Conservation (phyloP, 306 rosid genomes). For the Cucurbita moschata region DNA sequence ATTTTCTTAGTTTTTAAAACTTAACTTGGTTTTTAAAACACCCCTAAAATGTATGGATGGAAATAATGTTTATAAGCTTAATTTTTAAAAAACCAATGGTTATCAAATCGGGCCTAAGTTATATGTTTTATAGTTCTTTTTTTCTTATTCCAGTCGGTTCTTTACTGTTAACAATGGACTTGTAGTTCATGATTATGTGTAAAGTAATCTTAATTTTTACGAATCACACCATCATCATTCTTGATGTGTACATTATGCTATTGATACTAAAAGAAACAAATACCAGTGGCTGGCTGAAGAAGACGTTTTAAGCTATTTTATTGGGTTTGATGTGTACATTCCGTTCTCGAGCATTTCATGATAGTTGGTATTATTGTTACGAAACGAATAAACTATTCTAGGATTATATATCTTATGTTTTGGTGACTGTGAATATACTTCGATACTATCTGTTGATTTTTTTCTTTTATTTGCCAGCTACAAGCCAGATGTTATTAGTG, state of each 20-base stretch:
- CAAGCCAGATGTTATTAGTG: conserved; percentile 82
- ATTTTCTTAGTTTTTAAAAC: too few species aligned
- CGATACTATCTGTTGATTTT: not conserved
- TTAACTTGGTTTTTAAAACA: too few species aligned
- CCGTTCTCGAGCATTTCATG: not conserved
- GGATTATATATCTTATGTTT: not conserved
- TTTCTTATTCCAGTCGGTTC: not conserved
- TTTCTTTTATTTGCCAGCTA: conserved; percentile 30
- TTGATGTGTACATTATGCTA: not conserved
- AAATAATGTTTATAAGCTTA: too few species aligned
- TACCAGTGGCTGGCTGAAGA: not conserved
- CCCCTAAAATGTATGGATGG: too few species aligned
- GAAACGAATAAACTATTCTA: not conserved
- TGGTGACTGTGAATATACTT: not conserved
- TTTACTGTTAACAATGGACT: not conserved
- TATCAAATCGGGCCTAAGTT: not conserved
- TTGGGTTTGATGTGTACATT: not conserved
- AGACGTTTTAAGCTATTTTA: not conserved
- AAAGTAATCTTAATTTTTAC: not conserved
- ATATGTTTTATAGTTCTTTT: not conserved
- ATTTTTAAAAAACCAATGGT: too few species aligned
- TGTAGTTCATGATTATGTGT: not conserved
- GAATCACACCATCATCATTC: not conserved
- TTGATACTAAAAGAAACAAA: not conserved
- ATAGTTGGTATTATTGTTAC: not conserved